A percentile compares a stretch with the other conserved stretches of the same genome.
Conservation (phyloP, 257 asterid species). For the Penstemon newberryi region DNA sequence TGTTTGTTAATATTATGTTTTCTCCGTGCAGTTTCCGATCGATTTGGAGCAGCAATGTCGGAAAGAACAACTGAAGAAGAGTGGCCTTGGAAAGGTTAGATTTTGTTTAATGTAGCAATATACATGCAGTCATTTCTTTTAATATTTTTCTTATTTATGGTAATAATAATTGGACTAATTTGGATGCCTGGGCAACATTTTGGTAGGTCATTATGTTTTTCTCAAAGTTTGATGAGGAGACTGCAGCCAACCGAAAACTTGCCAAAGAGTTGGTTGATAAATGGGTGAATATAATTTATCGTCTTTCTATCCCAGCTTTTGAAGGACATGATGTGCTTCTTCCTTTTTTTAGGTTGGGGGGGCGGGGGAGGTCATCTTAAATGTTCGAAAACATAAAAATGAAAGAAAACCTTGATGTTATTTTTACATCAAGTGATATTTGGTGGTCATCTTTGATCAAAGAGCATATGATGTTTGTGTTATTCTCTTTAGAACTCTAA, state of each 20-base stretch:
- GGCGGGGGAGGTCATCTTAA: not conserved
- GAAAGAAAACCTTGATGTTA: not conserved
- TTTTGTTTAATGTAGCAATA: slow-evolving; percentile 14
- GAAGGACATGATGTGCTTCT: not conserved
- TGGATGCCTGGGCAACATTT: slow-evolving; percentile 18
- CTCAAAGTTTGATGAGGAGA: slow-evolving; percentile 95
- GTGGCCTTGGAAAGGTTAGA: slow-evolving; percentile 94
- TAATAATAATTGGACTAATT: slow-evolving; percentile 8
- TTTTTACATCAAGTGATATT: not conserved
- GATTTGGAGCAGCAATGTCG: slow-evolving; percentile 83
- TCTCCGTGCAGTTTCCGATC: slow-evolving; percentile 50
- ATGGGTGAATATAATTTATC: slow-evolving; percentile 60
- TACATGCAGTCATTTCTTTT: not conserved
- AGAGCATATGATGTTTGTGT: slow-evolving; percentile 2
- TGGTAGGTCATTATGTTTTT: slow-evolving; percentile 92
- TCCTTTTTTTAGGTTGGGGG: not conserved
- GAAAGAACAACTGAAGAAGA: slow-evolving; percentile 80
- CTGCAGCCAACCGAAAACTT: slow-evolving; percentile 80
- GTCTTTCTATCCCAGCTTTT: not conserved
- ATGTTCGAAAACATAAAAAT: not conserved
- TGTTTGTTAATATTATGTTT: slow-evolving; percentile 23
- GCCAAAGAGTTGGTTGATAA: slow-evolving; percentile 98
- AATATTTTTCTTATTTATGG: not conserved
- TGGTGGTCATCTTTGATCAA: slow-evolving; percentile 3
- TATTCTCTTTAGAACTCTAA: not conserved